phyloP scores from a whole-genome alignment of 208 protist species.

The Leishmania lainsoni region DNA sequence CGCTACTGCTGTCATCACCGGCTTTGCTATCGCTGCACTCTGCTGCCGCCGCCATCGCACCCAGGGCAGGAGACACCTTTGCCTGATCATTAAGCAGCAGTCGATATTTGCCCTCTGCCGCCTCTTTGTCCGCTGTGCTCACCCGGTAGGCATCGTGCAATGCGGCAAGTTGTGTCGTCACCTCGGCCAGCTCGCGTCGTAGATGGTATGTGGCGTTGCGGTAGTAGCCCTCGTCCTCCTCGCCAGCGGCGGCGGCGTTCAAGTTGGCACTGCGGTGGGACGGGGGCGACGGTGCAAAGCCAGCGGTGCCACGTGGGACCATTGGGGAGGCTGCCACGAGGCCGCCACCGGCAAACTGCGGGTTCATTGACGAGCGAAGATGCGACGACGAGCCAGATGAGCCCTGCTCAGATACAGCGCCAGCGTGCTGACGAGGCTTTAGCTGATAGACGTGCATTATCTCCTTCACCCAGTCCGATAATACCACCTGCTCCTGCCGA shows the following conservation, averaged over 20 bases:
- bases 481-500: conserved; percentile 51
- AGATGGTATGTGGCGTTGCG: conserved; percentile 49
- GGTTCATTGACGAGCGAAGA: neutral
- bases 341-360: neutral
- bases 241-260: neutral
- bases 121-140: conserved; percentile 36
- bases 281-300: neutral
- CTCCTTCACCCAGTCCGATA: conserved; percentile 59
- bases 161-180: conserved; percentile 32
- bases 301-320: neutral
- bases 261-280: neutral
- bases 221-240: conserved; percentile 43
- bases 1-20: neutral
- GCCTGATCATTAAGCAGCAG: conserved; percentile 46
- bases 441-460: conserved; percentile 46
- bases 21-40: neutral
- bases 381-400: neutral
- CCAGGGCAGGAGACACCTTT: neutral
- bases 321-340: neutral
- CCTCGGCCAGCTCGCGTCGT: conserved; percentile 48
- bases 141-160: conserved; percentile 47
- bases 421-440: conserved; percentile 32
- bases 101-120: conserved; percentile 53
- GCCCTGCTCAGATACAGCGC: neutral
- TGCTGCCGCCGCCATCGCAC: neutral